phyloP scores from a whole-genome alignment of 1,284 basidiomycete species.

The Taiwanofungus camphoratus region DNA sequence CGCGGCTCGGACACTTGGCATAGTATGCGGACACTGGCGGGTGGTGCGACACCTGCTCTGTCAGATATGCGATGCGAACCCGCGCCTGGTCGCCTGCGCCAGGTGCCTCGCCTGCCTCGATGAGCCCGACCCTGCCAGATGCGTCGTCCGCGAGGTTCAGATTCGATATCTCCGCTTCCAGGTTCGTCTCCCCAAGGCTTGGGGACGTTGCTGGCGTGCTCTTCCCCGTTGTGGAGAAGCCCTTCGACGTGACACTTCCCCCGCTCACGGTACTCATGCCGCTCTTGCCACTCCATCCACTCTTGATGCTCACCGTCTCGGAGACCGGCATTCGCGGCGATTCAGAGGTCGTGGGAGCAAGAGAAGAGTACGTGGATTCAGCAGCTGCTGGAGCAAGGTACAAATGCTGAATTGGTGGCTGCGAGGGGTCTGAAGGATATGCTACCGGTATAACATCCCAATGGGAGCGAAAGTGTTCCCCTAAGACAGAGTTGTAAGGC shows the following conservation, averaged over 20 bases:
- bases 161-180: constrained; percentile 52
- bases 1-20: constrained; percentile 69
- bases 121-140: constrained; percentile 23
- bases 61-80: constrained; percentile 66
- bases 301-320: constrained; percentile 54
- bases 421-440: constrained; percentile 43
- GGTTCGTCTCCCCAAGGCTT: constrained; percentile 34
- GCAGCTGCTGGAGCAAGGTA: constrained; percentile 33
- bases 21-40: constrained; percentile 91
- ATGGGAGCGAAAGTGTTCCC: constrained; percentile 88
- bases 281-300: constrained; percentile 39
- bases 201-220: constrained; percentile 47
- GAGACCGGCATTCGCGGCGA: constrained; percentile 27
- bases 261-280: constrained; percentile 52
- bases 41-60: constrained; percentile 92
- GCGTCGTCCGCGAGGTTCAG: constrained; percentile 47
- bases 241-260: constrained; percentile 45
- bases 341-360: constrained; percentile 25
- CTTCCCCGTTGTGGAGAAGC: constrained; percentile 44
- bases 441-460: constrained; percentile 71
- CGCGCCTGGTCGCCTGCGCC: constrained; percentile 24
- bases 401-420: constrained; percentile 41
- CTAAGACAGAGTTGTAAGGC: constrained; percentile 92
- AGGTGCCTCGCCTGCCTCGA: constrained; percentile 22
- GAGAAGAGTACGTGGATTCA: constrained; percentile 22